Conservation (phyloP, 805 yeast species). For the Zygoascus flipseniorum region DNA sequence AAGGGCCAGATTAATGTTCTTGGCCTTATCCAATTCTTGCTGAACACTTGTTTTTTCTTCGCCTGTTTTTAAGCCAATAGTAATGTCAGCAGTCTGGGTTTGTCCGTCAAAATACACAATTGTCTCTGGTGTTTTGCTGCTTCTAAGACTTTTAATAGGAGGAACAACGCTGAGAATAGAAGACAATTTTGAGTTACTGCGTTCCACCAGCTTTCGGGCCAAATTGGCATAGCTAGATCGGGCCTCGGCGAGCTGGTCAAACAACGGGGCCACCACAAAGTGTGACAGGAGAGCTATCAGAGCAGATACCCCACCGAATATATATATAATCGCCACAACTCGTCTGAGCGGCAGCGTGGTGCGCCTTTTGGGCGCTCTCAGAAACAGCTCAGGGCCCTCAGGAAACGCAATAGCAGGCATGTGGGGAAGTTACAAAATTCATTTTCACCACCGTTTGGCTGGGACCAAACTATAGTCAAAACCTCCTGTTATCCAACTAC, state of each 20-base stretch:
- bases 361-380: neutral
- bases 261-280: constrained; percentile 26
- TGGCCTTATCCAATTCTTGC: neutral
- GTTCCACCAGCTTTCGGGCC: constrained; percentile 19
- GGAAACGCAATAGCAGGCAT: constrained; percentile 21
- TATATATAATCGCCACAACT: constrained; percentile 24
- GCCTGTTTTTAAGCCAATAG: neutral
- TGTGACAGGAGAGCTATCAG: constrained; percentile 23
- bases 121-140: constrained; percentile 8
- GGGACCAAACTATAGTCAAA: neutral
- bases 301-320: constrained; percentile 27
- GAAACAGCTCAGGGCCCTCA: constrained; percentile 15
- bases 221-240: constrained; percentile 24
- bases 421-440: neutral
- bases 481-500: neutral
- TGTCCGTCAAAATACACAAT: constrained; percentile 19
- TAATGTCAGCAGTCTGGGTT: constrained; percentile 19
- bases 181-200: constrained; percentile 19
- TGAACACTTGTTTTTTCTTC: neutral
- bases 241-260: constrained; percentile 25
- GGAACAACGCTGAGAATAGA: constrained; percentile 18
- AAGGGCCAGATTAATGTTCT: neutral
- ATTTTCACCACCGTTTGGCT: no score
- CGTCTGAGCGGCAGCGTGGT: neutral
- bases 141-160: constrained; percentile 5